Base-by-base conservation (phyloP, 1,139 yeast species). In the Spencermartinsiella ligniputridi region DNA sequence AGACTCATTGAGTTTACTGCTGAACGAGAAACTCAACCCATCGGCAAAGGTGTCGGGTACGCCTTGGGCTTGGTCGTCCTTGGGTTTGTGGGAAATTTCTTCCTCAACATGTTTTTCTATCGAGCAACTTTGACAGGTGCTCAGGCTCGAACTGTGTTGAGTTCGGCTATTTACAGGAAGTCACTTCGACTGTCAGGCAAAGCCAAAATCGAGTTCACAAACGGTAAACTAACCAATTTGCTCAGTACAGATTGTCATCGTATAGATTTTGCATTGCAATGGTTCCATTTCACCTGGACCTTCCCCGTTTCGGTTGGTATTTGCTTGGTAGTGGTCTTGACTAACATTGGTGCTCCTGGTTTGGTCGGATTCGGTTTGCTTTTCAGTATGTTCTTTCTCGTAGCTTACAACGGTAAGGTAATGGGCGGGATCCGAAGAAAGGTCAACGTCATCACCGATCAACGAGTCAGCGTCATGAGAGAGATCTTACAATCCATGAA, bases 191-290 rank as follows among this genome's bases (percentile, higher is more conserved):
- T 88, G 12, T 75, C 78, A 51, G 75, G 79, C n/a, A 70, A 72
- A 46, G 76, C 92, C 2, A 74, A 76, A 44, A 76, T 77, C 54
- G 68, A 71, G 47, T 85, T 66, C 58, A 78, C 94, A 0, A 70
- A 77, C 19, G 85, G 94, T 48, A 77, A 75, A 51, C 73, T 88
- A 45, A 85, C 95, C 1, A 81, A 86, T 12, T 65, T 86, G 58
- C 74, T 87, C 65, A 83, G 92, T 12, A 81, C 94, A 1, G 96
- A 87, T 60, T 71, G 88, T 45, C 78, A 90, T 21, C 76, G 95
- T 57, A 75, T 88, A 34, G 95, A 87, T 59, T 76, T 85, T 58
- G 92, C 94, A 3, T 62, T 80, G 27, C 78, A 81, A 6, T 83
- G 83, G 65, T 83, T 81, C 54, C 87, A 89, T 2, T 77, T 80